Evolutionary conservation across 345 rosid genomes (phyloP).

Genomic region (Eucalyptus cladocalyx): DNA sequence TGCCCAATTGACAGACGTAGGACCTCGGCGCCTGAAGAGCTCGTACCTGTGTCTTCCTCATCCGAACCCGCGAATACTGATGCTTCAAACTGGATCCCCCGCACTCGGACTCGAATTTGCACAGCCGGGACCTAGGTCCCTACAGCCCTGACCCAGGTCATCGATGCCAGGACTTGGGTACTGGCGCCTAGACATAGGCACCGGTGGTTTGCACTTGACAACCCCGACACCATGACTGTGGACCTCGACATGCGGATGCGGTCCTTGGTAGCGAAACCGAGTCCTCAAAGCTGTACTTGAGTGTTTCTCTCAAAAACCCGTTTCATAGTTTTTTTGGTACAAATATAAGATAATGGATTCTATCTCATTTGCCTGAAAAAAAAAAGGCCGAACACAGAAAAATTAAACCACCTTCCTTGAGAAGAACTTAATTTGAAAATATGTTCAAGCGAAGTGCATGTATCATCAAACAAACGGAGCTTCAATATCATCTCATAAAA

Average conservation of each 20-base stretch:
- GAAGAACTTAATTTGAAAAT: background rate
- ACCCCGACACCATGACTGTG: background rate
- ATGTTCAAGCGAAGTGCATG: background rate
- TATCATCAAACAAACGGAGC: background rate
- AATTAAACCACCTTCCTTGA: background rate
- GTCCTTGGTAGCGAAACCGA: background rate
- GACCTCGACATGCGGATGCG: background rate
- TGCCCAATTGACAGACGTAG: background rate
- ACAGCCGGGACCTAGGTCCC: background rate
- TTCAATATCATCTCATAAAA: background rate
- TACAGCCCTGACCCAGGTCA: background rate
- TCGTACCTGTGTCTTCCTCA: background rate
- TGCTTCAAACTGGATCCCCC: background rate
- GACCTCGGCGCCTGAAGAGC: background rate
- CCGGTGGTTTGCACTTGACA: background rate
- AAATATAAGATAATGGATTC: background rate
- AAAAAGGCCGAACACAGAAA: background rate
- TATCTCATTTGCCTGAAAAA: background rate
- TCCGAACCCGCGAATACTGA: background rate
- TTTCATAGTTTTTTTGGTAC: background rate
- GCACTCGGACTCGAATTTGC: background rate
- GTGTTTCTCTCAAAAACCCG: background rate
- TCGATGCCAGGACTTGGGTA: background rate
- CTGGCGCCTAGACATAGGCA: background rate
- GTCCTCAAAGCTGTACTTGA: background rate